phyloP scores from a whole-genome alignment of 768 basidiomycete species.

The Xerocomus potaroensis region DNA sequence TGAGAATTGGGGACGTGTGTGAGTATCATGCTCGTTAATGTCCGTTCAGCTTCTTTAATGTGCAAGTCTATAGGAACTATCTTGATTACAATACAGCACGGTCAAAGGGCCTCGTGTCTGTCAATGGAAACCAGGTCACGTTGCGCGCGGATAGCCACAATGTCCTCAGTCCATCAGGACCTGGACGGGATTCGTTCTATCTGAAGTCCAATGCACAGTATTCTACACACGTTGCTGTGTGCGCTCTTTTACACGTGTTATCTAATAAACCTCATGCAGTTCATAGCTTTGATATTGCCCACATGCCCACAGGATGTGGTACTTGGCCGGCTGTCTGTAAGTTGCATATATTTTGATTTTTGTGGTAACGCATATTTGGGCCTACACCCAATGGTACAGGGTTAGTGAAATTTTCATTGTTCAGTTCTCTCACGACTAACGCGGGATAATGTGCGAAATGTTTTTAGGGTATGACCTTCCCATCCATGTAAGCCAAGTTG shows the following conservation, averaged over 20 bases:
- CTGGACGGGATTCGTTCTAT: constrained; percentile 36
- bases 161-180: constrained; percentile 23
- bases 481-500: neutral
- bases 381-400: constrained; percentile 4
- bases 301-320: constrained; percentile 39
- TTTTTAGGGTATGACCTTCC: constrained; percentile 17
- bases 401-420: constrained; percentile 7
- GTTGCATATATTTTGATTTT: constrained; percentile 3
- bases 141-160: constrained; percentile 35
- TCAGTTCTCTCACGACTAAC: neutral
- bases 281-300: constrained; percentile 32
- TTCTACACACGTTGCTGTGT: constrained; percentile 33
- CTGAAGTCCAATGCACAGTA: constrained; percentile 29
- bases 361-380: too few species aligned
- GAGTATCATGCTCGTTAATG: neutral
- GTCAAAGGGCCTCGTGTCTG: constrained; percentile 55
- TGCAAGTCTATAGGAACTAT: constrained; percentile 33
- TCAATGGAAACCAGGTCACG: constrained; percentile 38
- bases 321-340: constrained; percentile 38
- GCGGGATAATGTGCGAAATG: neutral
- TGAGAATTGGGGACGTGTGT: constrained; percentile 30
- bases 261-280: neutral
- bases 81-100: constrained; percentile 46
- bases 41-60: neutral
- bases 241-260: neutral